Evolutionary conservation across 768 basidiomycete species (phyloP).

Genomic region (Boletellus ananas): DNA sequence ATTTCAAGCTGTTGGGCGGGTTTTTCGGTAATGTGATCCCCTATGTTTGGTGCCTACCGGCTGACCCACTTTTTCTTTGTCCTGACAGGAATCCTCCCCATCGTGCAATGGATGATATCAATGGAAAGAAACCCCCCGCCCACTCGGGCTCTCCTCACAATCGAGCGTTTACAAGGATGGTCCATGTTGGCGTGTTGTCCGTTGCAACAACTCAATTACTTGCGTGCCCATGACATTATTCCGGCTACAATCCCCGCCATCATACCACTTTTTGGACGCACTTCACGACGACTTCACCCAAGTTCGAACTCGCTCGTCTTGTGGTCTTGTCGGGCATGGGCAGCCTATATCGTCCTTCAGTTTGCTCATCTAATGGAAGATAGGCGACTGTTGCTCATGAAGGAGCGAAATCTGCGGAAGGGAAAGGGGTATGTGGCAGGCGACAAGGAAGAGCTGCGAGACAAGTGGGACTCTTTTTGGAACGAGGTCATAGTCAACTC

Average conservation of each 20-base stretch:
- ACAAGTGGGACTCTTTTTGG: conserved; percentile 65
- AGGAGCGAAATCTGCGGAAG: conserved; percentile 54
- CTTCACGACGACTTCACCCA: conserved; percentile 41
- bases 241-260: conserved; percentile 51
- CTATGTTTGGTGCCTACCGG: neutral
- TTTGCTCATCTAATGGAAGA: conserved; percentile 72
- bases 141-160: conserved; percentile 65
- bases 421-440: conserved; percentile 48
- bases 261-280: conserved; percentile 38
- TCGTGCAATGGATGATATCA: conserved; percentile 75
- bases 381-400: conserved; percentile 50
- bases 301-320: conserved; percentile 47
- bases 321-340: conserved; percentile 84
- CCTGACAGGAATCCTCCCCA: conserved; percentile 64
- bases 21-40: conserved; percentile 63
- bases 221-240: conserved; percentile 57
- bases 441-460: conserved; percentile 54
- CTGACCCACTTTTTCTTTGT: neutral
- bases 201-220: conserved; percentile 71
- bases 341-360: conserved; percentile 71
- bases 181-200: conserved; percentile 79
- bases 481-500: conserved; percentile 70
- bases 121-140: conserved; percentile 70
- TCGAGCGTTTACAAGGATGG: conserved; percentile 73
- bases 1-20: conserved; percentile 71